Evolutionary conservation across 805 yeast genomes (phyloP).

Genomic region (Teunomyces aglyptinius): DNA sequence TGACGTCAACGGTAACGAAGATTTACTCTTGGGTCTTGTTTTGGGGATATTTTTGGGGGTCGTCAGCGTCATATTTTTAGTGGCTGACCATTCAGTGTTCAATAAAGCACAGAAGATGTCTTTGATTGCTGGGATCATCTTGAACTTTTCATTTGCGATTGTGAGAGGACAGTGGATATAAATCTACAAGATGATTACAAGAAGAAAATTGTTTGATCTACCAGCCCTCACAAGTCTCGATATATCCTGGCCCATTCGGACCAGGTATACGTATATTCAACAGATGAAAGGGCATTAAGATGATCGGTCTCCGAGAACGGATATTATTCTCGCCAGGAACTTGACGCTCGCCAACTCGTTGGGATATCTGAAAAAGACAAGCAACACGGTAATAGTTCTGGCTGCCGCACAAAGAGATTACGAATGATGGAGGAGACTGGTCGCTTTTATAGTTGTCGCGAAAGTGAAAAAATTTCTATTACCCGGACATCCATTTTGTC

Average conservation of each 20-base stretch:
- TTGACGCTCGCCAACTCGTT: constrained; percentile 52
- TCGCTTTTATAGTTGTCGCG: constrained; percentile 1
- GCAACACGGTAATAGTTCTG: constrained; percentile 53
- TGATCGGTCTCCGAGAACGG: constrained; percentile 35
- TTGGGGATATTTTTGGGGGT: constrained; percentile 79
- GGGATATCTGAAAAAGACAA: constrained; percentile 46
- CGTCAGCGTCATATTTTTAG: constrained; percentile 55
- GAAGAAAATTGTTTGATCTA: constrained; percentile 36
- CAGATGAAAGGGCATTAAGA: constrained; percentile 46
- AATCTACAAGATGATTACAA: neutral
- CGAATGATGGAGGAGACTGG: constrained; percentile 5
- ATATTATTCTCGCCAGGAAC: constrained; percentile 47
- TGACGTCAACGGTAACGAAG: constrained; percentile 49
- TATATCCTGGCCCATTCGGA: constrained; percentile 1
- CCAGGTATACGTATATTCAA: constrained; percentile 18
- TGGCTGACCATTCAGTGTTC: constrained; percentile 60
- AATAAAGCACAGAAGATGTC: constrained; percentile 65
- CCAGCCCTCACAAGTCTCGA: constrained; percentile 44
- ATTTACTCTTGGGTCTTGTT: constrained; percentile 64
- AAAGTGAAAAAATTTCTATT: constrained; percentile 6
- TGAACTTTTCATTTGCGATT: constrained; percentile 68
- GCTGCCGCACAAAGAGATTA: constrained; percentile 48
- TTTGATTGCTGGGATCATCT: constrained; percentile 64
- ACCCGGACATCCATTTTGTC: constrained; percentile 9
- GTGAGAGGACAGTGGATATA: constrained; percentile 47